Conservation (phyloP, 306 rosid genomes). For the Arachis hypogaea region DNA sequence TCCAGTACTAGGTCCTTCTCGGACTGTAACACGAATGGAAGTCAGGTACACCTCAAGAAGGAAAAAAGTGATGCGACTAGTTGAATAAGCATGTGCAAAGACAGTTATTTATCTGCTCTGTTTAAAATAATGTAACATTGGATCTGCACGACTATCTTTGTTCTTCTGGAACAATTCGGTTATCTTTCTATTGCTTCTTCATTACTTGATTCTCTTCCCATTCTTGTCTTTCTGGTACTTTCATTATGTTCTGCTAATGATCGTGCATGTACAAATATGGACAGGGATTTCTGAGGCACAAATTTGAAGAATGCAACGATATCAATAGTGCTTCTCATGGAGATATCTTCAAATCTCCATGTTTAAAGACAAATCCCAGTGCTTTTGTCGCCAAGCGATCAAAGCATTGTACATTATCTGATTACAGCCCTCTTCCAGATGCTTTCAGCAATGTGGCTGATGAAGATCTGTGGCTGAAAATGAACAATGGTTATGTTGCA, state of each 20-base stretch:
- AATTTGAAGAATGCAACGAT: conserved; percentile 54
- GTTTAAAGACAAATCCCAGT: conserved; percentile 65
- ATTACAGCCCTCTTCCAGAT: conserved; percentile 79
- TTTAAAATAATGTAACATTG: too few species aligned
- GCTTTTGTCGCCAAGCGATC: conserved; percentile 81
- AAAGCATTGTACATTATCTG: conserved; percentile 59
- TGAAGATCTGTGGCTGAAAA: conserved; percentile 90
- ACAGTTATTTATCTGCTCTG: conserved; percentile 18
- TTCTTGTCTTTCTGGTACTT: conserved; percentile 16
- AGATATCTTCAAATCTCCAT: conserved; percentile 75
- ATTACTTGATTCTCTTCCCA: conserved; percentile 10
- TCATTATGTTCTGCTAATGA: conserved; percentile 34
- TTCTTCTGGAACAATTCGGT: conserved; percentile 13
- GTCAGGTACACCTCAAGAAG: conserved; percentile 60
- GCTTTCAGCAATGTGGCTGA: conserved; percentile 79
- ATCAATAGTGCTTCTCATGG: conserved; percentile 56
- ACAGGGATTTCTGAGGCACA: conserved; percentile 54
- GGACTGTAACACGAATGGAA: conserved; percentile 48
- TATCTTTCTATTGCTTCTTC: conserved; percentile 6
- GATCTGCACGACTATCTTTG: background rate
- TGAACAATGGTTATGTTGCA: conserved; percentile 83
- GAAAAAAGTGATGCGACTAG: conserved; percentile 21
- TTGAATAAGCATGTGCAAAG: background rate
- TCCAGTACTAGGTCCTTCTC: conserved; percentile 55
- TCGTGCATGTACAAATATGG: conserved; percentile 41